Evolutionary conservation across 2,329 filamentous ascomycete genomes (phyloP).

Genomic region (Ophiosphaerella herpotricha): DNA sequence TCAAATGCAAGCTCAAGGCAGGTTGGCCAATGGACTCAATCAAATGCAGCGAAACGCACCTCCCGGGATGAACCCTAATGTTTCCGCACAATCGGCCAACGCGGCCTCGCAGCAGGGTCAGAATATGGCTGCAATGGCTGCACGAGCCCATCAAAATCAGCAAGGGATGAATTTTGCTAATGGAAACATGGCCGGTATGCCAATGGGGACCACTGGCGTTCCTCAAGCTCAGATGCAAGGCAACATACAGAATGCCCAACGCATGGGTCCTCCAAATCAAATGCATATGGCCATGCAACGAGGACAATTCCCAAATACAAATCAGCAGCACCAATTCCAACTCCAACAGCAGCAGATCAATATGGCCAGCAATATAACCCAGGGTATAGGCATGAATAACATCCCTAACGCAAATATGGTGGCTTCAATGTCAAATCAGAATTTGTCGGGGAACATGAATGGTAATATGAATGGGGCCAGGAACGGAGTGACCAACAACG

Average conservation of each 20-base stretch:
- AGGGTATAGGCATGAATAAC: constrained; percentile 38
- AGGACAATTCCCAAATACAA: constrained; percentile 36
- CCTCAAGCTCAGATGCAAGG: constrained; percentile 73
- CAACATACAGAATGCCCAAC: constrained; percentile 60
- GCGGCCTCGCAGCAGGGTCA: constrained; percentile 34
- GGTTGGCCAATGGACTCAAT: constrained; percentile 43
- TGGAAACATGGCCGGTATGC: constrained; percentile 56
- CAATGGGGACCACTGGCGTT: constrained; percentile 61
- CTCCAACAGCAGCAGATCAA: constrained; percentile 47
- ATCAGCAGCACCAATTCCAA: constrained; percentile 43
- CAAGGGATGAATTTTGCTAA: constrained; percentile 55
- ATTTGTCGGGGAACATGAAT: constrained; percentile 42
- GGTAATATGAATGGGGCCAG: constrained; percentile 36
- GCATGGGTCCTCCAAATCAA: constrained; percentile 56
- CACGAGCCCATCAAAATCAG: constrained; percentile 41
- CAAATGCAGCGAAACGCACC: constrained; percentile 51
- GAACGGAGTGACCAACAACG: constrained; percentile 42
- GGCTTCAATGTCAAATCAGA: constrained; percentile 36
- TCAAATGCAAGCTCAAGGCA: constrained; percentile 45
- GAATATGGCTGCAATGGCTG: constrained; percentile 38
- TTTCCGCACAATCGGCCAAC: constrained; percentile 38
- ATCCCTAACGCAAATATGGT: constrained; percentile 45
- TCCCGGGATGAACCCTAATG: constrained; percentile 40
- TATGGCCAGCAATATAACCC: constrained; percentile 40
- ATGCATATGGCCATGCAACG: constrained; percentile 47